Evolutionary conservation across 2,329 filamentous ascomycete genomes (phyloP).

Genomic region (Aspergillus ochraceoroseus): DNA sequence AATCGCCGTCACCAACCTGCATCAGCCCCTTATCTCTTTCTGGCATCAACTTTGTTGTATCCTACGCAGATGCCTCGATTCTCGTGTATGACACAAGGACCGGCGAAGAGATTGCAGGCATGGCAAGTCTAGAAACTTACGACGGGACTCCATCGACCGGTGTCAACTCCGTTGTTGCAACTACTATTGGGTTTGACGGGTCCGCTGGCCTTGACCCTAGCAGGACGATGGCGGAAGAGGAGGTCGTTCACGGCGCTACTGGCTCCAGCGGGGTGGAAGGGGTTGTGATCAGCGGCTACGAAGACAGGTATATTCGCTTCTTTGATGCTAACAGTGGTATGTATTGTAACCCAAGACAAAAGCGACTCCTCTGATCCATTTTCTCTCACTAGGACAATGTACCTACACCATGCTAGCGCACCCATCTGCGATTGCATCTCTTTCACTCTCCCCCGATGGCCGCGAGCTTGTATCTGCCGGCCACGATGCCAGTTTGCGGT

Average conservation of each 20-base stretch:
- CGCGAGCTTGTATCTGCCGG: conserved; percentile 92
- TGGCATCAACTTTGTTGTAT: conserved; percentile 87
- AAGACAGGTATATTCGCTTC: conserved; percentile 93
- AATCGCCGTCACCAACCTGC: conserved; percentile 73
- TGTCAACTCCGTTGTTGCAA: conserved; percentile 87
- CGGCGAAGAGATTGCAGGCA: conserved; percentile 83
- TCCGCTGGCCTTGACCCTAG: conserved; percentile 57
- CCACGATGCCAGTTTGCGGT: conserved; percentile 89
- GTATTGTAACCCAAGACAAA: too few relatives aligned
- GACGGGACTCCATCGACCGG: conserved; percentile 76
- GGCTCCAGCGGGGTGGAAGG: conserved; percentile 80
- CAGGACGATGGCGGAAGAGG: conserved; percentile 62
- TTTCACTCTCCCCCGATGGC: conserved; percentile 88
- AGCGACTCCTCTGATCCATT: too few relatives aligned
- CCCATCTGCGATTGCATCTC: conserved; percentile 82
- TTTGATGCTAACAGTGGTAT: conserved; percentile 98
- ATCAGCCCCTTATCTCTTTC: conserved; percentile 81
- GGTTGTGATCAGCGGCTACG: conserved; percentile 91
- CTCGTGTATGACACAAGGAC: conserved; percentile 88
- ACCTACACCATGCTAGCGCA: conserved; percentile 99
- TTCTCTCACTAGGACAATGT: conserved; percentile 78
- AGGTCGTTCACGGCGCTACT: conserved; percentile 74
- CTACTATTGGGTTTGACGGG: conserved; percentile 72
- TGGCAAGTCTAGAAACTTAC: conserved; percentile 93
- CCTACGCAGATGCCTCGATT: conserved; percentile 83